Evolutionary conservation across 2,329 filamentous ascomycete genomes (phyloP), one percentile per base, ranked within the genome.

Genomic region (Fusarium sp.): DNA sequence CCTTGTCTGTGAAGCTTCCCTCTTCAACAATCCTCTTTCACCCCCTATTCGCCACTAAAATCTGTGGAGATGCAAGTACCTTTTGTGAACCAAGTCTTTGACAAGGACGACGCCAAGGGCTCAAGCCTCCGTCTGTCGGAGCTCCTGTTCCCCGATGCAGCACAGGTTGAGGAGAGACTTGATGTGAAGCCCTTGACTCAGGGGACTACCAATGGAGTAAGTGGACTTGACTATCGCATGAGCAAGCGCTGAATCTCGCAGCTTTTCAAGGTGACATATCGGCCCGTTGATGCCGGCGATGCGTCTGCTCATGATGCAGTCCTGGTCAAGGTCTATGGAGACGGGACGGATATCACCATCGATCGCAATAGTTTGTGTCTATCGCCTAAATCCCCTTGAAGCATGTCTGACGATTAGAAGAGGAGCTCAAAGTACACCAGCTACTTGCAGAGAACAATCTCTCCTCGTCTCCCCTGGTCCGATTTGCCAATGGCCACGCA

Each of bases 141-240:
- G 11, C 31, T 68, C 16, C 60, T 77, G 10, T 77, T 77, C 45
- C 74, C 61, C 16, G 47, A 38, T 31, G n/a, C 14, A 20, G 18
- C 47, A 22, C 50, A 40, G 11, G 18, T 27, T 16, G 36, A 67
- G 6, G 66, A 54, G 2, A 18, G 65, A 3, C 29, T 71, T n/a
- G 62, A 59, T 6, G 35, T 74, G 9, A 70, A 70, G 4, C 25
- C 65, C 25, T 60, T 77, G 33, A 63, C 72, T 6, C 63, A 77
- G 45, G 74, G 74, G 18, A 77, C 74, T 6, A 77, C 74, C 11
- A 77, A 77, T 52, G 66, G 72, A n/a, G 74, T 77, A 54, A 68
- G 74, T 60, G 33, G 14, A 22, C 11, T 3, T 10, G 9, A n/a
- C 27, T 16, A 20, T 10, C n/a, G 18, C 9, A 6, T 38, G 22